Base-by-base conservation (phyloP, 1,284 basidiomycete genomes). In the Leccinum solheimii region DNA sequence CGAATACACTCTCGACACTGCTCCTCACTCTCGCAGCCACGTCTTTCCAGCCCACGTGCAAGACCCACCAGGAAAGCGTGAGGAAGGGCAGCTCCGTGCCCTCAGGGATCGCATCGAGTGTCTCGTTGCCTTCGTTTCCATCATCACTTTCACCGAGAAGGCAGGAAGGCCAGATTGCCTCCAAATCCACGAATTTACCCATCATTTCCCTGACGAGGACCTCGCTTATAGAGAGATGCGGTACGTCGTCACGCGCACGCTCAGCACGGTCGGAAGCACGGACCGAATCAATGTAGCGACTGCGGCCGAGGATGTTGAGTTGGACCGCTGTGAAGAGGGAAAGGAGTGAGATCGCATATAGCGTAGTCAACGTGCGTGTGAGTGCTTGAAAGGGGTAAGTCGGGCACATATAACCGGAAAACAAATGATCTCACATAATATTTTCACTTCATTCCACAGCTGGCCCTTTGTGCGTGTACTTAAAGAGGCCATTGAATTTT, bases 41-140 rank as follows among this genome's bases (percentile, higher is more conserved):
- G 59, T 90, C 86, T 68, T 90, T 89, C 92, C 94, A 96, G 0
- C 95, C 94, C 3, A 91, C 87, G 69, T 97, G 90, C 59, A 97
- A 72, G 54, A 96, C 81, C 92, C 94, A 96, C 92, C 94, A 97
- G 56, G 87, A 92, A 64, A 95, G 84, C 0, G 92, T 94, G 60
- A 97, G 79, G 70, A 88, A 96, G 69, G 88, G 88, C 64, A 84
- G 79, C 75, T 95, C 92, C 1, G 86, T 85, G 57, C 87, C 85
- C 43, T 87, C 84, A 38, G 73, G 76, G 13, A 86, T 77, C 27
- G 68, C 72, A 36, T 70, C 67, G 36, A 70, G 67, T 23, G 69
- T 72, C 4, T 64, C 56, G 2, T 61, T 56, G 0, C 63, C 71
- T 5, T 64, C 65, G 3, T 62, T 63, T 6, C 50, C 57, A 13